Evolutionary conservation across 2,329 filamentous ascomycete genomes (phyloP).

Genomic region (Calonectria hongkongensis): DNA sequence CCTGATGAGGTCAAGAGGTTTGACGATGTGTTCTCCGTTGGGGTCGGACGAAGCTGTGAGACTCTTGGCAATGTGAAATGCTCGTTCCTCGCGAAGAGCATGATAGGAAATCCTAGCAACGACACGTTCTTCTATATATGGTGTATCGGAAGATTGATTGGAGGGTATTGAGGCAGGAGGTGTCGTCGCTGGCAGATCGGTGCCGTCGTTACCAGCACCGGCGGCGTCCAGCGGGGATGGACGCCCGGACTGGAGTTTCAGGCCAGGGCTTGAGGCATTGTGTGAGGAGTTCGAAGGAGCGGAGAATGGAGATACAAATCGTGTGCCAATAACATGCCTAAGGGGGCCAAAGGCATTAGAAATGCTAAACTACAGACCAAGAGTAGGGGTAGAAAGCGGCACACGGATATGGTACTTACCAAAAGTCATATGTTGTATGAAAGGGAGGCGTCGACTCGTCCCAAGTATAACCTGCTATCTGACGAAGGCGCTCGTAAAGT

Average conservation of each 20-base stretch:
- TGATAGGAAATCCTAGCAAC: constrained; percentile 90
- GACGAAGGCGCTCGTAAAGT: constrained; percentile 82
- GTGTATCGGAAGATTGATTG: constrained; percentile 65
- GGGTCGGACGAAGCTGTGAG: constrained; percentile 83
- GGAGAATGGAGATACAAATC: constrained; percentile 71
- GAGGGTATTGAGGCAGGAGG: constrained; percentile 58
- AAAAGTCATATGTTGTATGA: constrained; percentile 90
- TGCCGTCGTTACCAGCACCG: constrained; percentile 58
- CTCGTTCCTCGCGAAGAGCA: constrained; percentile 87
- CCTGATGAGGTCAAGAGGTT: constrained; percentile 86
- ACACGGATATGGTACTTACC: constrained; percentile 68
- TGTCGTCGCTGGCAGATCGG: constrained; percentile 64
- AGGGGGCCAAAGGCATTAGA: constrained; percentile 38
- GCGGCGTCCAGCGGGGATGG: constrained; percentile 65
- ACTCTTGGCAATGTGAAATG: constrained; percentile 87
- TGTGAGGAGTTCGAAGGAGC: constrained; percentile 68
- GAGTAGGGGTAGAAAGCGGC: neutral
- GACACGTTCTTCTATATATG: constrained; percentile 78
- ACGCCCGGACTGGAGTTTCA: constrained; percentile 66
- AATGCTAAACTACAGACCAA: constrained; percentile 35
- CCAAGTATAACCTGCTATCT: constrained; percentile 85
- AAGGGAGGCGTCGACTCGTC: constrained; percentile 77
- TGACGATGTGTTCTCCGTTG: constrained; percentile 83
- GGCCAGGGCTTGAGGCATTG: constrained; percentile 65
- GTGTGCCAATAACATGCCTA: constrained; percentile 81